Evolutionary conservation across 108 stramenopile species (phyloP).

Genomic region (Nitzschia sp.): DNA sequence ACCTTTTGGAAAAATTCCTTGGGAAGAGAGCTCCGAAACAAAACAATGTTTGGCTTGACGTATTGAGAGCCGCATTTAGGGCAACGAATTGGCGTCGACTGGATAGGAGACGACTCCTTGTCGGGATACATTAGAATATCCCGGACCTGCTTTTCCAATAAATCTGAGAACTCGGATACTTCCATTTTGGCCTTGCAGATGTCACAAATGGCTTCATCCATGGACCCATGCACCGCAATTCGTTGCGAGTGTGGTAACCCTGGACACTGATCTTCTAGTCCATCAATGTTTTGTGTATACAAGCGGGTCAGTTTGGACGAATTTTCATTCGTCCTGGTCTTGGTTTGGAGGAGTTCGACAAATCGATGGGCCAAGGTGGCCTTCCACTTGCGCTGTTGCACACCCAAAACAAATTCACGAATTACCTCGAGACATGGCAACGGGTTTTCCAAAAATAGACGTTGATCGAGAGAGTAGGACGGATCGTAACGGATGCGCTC

Average conservation of each 20-base stretch:
- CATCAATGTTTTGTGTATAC: conserved; percentile 97
- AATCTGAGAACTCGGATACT: conserved; percentile 57
- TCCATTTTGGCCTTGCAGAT: conserved; percentile 52
- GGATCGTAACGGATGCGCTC: conserved; percentile 60
- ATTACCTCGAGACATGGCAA: conserved; percentile 84
- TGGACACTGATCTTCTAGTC: conserved; percentile 81
- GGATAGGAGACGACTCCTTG: conserved; percentile 29
- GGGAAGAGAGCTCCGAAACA: conserved; percentile 77
- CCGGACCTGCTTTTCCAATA: conserved; percentile 62
- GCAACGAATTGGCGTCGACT: conserved; percentile 70
- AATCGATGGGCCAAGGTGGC: conserved; percentile 86
- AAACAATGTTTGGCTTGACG: conserved; percentile 83
- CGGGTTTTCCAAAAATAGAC: conserved; percentile 76
- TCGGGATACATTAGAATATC: conserved; percentile 60
- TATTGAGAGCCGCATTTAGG: conserved; percentile 50
- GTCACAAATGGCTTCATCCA: conserved; percentile 82
- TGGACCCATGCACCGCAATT: conserved; percentile 83
- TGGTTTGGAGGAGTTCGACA: conserved; percentile 68
- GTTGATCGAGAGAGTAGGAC: conserved; percentile 59
- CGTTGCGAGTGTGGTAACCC: conserved; percentile 62
- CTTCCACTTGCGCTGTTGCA: conserved; percentile 61
- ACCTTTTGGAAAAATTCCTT: conserved; percentile 61
- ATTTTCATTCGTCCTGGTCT: conserved; percentile 52
- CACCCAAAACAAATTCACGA: conserved; percentile 81
- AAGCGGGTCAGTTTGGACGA: conserved; percentile 62